Evolutionary conservation across 1,284 basidiomycete species (phyloP), one percentile per base, ranked within the genome.

Genomic region (Moesziomyces parantarcticus): DNA sequence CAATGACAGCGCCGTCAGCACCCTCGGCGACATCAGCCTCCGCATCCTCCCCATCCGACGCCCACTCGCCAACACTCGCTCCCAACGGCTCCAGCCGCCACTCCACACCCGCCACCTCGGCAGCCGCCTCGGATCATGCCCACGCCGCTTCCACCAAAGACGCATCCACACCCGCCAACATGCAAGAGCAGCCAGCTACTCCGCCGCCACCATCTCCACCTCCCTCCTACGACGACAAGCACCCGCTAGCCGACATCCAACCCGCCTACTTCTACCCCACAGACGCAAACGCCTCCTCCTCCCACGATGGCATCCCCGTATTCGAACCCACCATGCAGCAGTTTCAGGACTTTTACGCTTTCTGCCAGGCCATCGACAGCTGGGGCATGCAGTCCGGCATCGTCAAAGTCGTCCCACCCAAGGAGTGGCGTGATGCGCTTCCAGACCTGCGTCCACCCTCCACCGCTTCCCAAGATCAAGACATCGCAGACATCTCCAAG

Each of bases 361-460:
- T 74, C 59, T 82, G 79, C 57, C 63, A 78, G 34, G 75, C 75
- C 36, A 77, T 83, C 58, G 80, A 83, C 62, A 54, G 48, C 9
- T 83, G 80, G 79, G 82, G 82, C 36, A 83, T 83, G 82, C 64
- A 72, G 23, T 69, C 59, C 32, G 82, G 82, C 32, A 83, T 83
- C 47, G 77, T 83, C 65, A 83, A 83, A 45, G 59, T 83, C 22
- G 61, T 83, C 9, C 79, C 82, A 4, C 82, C 82, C 13, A 56
- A 67, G 21, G 79, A 78, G 53, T 83, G 82, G 82, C 54, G 47
- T 21, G 79, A 75, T n/a, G 56, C 73, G 9, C 57, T 82, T 20
- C 82, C 82, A 11, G 56, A 60, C 14, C 64, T 82, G 9, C 62
- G 60, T 34, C 67, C 69, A 5, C 14, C n/a, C n/a, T 44, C 23